Evolutionary conservation across 352 stramenopile species (phyloP).

Genomic region (Aphanomyces euteiches): DNA sequence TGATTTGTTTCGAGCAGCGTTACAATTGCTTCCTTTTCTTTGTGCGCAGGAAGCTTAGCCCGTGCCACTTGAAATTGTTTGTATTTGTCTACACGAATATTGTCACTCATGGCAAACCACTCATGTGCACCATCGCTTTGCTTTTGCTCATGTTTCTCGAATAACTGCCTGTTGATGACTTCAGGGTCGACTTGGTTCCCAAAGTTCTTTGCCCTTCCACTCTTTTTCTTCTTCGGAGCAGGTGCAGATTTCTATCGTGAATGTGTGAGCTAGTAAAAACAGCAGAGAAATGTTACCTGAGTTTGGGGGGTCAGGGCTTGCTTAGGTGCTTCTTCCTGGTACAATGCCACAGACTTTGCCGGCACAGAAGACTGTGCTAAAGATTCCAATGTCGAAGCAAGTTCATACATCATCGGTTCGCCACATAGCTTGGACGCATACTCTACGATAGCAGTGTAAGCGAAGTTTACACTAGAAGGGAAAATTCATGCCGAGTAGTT

Average conservation of each 20-base stretch:
- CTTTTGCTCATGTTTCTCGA: slow-evolving; percentile 26
- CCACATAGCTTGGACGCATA: slow-evolving; percentile 46
- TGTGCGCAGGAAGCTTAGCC: slow-evolving; percentile 53
- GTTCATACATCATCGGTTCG: slow-evolving; percentile 78
- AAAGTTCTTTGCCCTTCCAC: slow-evolving; percentile 36
- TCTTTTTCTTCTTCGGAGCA: slow-evolving; percentile 30
- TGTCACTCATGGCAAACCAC: neutral
- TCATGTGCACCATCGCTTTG: neutral
- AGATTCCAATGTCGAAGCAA: slow-evolving; percentile 63
- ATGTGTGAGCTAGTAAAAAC: neutral
- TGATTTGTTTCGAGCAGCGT: slow-evolving; percentile 27
- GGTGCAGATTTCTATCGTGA: neutral
- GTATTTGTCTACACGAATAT: slow-evolving; percentile 47
- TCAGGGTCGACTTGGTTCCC: neutral
- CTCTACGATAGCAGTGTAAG: slow-evolving; percentile 40
- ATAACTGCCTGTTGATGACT: slow-evolving; percentile 1
- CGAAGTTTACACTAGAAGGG: slow-evolving; percentile 36
- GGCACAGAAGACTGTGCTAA: slow-evolving; percentile 39
- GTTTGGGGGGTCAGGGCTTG: too few relatives aligned
- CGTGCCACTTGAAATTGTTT: slow-evolving; percentile 57
- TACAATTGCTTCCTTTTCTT: slow-evolving; percentile 57
- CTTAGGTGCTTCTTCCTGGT: slow-evolving; percentile 18
- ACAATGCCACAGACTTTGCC: slow-evolving; percentile 35
- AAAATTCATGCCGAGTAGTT: slow-evolving; percentile 36
- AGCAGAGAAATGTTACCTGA: too few relatives aligned